Base-by-base conservation (phyloP, 345 rosid genomes). In the Aurinia saxatilis region DNA sequence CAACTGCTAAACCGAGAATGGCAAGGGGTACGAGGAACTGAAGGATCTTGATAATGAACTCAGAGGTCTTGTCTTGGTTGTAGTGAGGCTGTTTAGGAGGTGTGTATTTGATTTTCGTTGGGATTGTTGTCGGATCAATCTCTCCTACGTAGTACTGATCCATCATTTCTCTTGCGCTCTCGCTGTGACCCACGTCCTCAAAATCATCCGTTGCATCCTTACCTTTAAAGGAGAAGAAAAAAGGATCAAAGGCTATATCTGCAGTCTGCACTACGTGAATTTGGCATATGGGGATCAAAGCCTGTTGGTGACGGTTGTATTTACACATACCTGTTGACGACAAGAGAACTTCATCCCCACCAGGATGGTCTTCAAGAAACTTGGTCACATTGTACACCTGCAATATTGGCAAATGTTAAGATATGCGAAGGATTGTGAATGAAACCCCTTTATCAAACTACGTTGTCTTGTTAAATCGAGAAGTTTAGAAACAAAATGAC, bases 61-160 rank as follows among this genome's bases (percentile, higher is more conserved):
- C 91, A 1, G 90, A 78, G 30, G 89, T 84, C 83, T 85, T 90
- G 83, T 87, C 93, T 57, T 82, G 96, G 63, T 81, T 85, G 83
- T 81, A 76, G 36, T 77, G 79, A 15, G 93, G 86, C 72, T 87
- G 87, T 55, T 87, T 80, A 0, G 89, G 91, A 51, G 93, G 87
- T 11, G 77, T 66, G 61, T 87, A 85, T 9, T 33, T 72, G 36
- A 17, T 75, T 79, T 68, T 82, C 52, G 70, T 55, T 0, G 95
- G 95, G 55, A 85, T 72, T 21, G 95, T 82, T n/a, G 86, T 62
- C 5, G 63, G 18, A 67, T 87, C 86, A 9, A 82, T 81, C 44
- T 80, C 74, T 27, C 98, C 95, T 0, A 88, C 73, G 30, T 67
- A 76, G 80, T 73, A 85, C 34, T 82, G 78, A 2, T 76, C 80